Evolutionary conservation across 441 rosid genomes (phyloP), one percentile per base, ranked within the genome.

Genomic region (Pelargonium citronellum): DNA sequence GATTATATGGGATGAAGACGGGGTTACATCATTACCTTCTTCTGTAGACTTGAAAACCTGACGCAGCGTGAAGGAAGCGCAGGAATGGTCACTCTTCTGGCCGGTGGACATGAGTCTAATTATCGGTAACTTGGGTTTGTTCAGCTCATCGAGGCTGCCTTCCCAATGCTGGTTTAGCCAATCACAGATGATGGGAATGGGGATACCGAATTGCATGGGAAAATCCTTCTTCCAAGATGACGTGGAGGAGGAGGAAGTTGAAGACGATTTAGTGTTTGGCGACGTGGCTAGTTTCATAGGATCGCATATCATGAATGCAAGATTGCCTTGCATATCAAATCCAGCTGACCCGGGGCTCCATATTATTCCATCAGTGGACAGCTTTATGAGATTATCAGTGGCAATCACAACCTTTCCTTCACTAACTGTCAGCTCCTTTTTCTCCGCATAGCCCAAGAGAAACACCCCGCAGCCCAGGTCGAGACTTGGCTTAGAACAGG

Each of bases 121-220:
- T 71, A 91, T 80, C 43, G 99, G 97, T 67, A 89, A 76, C 80
- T 87, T 94, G 1, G 97, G 95, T 72, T 91, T 94, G 2, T 85
- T 77, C 67, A 83, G 87, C 77, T 91, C 97, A 65, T 94, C 99
- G 0, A 94, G 89, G 79, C 84, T 87, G 67, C 97, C 99, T 83
- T 94, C 99, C 97, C 97, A 91, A 73, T 94, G 99, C 83, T 91
- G 99, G 83, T 89, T 90, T 67, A 91, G 81, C 97, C 99, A 91
- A 82, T 94, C 96, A 74, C 91, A 85, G 2, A 94, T 91, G 43
- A 91, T 82, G 11, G 99, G 96, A 66, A 94, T 83, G 2, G 99
- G 97, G 80, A 94, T 91, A 62, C 99, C 95, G 43, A 94, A 94
- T 78, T 91, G 99, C 91, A 86, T 83, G 1, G 80, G 82, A 39